Base-by-base conservation (phyloP, 164 flowering plant genomes). In the Sextonia rubra region DNA sequence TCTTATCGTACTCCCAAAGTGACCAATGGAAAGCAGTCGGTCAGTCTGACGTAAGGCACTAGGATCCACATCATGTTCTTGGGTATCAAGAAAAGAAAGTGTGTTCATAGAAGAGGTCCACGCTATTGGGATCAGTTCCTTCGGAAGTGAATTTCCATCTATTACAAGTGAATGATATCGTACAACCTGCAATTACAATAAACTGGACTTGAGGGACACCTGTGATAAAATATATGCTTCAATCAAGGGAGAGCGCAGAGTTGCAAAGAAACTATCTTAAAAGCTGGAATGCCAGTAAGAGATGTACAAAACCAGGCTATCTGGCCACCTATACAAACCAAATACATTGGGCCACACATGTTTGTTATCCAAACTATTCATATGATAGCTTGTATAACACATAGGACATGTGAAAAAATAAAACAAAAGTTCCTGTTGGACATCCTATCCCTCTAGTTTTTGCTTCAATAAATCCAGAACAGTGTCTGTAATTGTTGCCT, bases 91-190 rank as follows among this genome's bases (percentile, higher is more conserved):
- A 80, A 82, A 89, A 25, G 97, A 81, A 76, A 74, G 80, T n/a
- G 86, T 73, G 56, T 82, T 80, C 12, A 63, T 17, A 47, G 89
- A 84, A 63, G 84, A 81, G 49, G 94, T 84, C 99, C 99, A 95
- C 47, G 99, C 98, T 78, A 90, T 91, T 66, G 98, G 98, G 70
- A 89, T 77, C 23, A 95, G 86, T 77, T 91, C 93, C 62, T 77
- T 67, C 6, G 98, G 98, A 67, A 95, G 93, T 60, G 98, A 84
- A 68, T 88, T 75, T 32, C 85, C 78, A 80, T 95, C 92, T 69
- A 95, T 74, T 30, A 92, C 86, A 70, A 95, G 97, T 64, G 99
- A 95, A 82, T 95, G 99, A 82, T 95, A 95, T 20, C 99, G 89
- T 47, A 95, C 98, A 75, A 90, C 99, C 99, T 95, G 91, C 74